Base-by-base conservation (phyloP, 2,329 filamentous ascomycete genomes). In the Calcarisporium arbuscula region DNA sequence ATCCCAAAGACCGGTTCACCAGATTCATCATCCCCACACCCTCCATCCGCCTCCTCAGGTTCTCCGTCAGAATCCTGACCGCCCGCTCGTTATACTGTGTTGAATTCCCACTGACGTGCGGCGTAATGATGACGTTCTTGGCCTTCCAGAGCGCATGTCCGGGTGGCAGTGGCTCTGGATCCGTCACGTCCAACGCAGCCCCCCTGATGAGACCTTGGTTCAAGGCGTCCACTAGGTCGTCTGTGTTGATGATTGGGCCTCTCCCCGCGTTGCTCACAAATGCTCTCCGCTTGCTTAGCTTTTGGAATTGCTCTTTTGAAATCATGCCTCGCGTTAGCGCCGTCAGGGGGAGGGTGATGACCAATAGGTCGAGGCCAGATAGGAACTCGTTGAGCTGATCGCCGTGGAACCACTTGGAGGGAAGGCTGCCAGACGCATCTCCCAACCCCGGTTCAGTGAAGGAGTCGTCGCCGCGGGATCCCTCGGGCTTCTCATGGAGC, bases 111-210 rank as follows among this genome's bases (percentile, higher is more conserved):
- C 67, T 70, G 10, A 72, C 52, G 40, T 73, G 70, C 12, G 70
- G 70, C 17, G 68, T 70, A 29, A 90, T 72, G 33, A 82, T 71
- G 12, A 82, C 65, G 54, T 88, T 87, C 40, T 74, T 73, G 11
- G 80, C 65, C 18, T 64, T 70, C 84, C 84, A 90, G 32, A 90
- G 59, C 42, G 74, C 70, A 50, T 84, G 76, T 5, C 80, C 74
- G 3, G 66, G 58, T 0, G 83, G 82, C 42, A 90, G 54, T 1
- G 85, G 85, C 55, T 90, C 85, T 0, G 85, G 85, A 40, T 89
- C 83, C 2, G 84, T 83, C 1, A 90, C 85, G 52, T 89, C 85
- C 26, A 90, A 58, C 2, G 83, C 83, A 0, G 85, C 85, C 19
- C 85, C 85, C 4, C 65, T 50, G 30, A 69, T 62, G 12, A 52